phyloP scores from a whole-genome alignment of 2,329 filamentous ascomycete genomes.

The Talaromyces islandicus region DNA sequence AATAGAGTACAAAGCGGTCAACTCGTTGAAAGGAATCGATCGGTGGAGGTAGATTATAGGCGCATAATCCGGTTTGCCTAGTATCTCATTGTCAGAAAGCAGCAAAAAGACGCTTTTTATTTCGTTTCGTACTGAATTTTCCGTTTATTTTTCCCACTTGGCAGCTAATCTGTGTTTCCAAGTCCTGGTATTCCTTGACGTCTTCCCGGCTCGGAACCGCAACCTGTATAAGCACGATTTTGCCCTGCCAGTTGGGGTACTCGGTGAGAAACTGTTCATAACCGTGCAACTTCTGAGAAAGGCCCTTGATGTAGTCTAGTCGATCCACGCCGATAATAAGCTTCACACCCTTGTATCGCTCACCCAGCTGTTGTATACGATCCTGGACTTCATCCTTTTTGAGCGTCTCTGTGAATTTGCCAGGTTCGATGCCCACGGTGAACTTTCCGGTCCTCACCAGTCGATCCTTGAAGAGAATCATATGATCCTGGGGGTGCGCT shows the following conservation, averaged over 20 bases:
- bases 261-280: conserved; percentile 88
- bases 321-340: conserved; percentile 90
- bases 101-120: background rate
- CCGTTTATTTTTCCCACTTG: conserved; percentile 91
- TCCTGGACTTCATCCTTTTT: conserved; percentile 71
- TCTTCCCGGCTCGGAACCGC: conserved; percentile 79
- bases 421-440: conserved; percentile 90
- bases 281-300: conserved; percentile 88
- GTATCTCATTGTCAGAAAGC: background rate
- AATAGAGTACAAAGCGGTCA: conserved; percentile 85
- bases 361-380: conserved; percentile 69
- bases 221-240: conserved; percentile 88
- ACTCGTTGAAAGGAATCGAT: conserved; percentile 84
- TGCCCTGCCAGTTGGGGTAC: conserved; percentile 88
- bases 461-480: conserved; percentile 76
- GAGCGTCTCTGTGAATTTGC: conserved; percentile 81
- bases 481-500: conserved; percentile 61
- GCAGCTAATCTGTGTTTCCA: conserved; percentile 85
- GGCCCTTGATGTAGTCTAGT: conserved; percentile 93
- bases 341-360: conserved; percentile 83
- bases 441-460: conserved; percentile 83
- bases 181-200: conserved; percentile 91
- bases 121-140: conserved; percentile 58
- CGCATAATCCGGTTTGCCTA: conserved; percentile 84
- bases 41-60: conserved; percentile 96